Conservation (phyloP, 192 early-diverging fungal genomes). For the Coemansia sp. region DNA sequence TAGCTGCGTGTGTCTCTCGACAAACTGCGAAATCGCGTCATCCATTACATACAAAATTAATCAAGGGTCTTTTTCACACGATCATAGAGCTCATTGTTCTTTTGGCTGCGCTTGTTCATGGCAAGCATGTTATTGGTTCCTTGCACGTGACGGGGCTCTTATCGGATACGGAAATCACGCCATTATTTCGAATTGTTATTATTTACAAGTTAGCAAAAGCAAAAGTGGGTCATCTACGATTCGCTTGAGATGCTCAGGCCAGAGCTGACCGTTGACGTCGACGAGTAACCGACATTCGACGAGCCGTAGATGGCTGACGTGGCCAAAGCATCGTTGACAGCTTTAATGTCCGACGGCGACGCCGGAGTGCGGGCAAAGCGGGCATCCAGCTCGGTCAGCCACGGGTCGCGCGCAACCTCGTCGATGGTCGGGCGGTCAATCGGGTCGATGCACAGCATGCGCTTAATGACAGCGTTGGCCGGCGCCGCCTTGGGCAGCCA, state of each 20-base stretch:
- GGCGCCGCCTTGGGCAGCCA: constrained; percentile 48
- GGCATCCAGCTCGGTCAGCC: constrained; percentile 56
- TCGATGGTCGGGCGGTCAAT: constrained; percentile 73
- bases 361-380: constrained; percentile 22
- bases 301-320: constrained; percentile 35
- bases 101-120: background rate
- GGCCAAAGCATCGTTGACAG: constrained; percentile 36
- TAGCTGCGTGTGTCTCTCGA: constrained; percentile 49
- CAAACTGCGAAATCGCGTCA: constrained; percentile 13
- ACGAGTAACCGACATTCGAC: constrained; percentile 32
- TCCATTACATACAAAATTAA: background rate
- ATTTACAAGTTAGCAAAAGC: background rate
- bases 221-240: no score
- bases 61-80: no score
- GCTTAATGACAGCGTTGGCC: constrained; percentile 57
- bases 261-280: constrained; percentile 48
- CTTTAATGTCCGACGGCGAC: constrained; percentile 27
- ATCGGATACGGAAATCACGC: background rate
- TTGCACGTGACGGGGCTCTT: background rate
- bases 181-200: background rate
- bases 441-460: constrained; percentile 74
- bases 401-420: constrained; percentile 70
- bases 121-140: background rate
- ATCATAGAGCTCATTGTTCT: background rate
- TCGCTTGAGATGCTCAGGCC: constrained; percentile 44